phyloP scores from a whole-genome alignment of 2,329 filamentous ascomycete genomes.

The Epichloe elymi region DNA sequence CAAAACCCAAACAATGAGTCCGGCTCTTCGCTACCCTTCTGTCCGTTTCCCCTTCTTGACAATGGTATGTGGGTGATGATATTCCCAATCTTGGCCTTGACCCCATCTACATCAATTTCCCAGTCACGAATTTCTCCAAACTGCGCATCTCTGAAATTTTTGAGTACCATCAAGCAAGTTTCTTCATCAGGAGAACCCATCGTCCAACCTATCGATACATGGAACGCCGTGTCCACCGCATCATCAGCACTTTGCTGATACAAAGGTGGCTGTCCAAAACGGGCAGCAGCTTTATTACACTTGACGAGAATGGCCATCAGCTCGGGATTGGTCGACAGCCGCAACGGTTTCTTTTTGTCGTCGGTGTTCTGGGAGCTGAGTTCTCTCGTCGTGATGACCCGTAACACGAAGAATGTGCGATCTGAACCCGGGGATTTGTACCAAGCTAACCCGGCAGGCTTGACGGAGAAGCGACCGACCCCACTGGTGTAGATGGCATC shows the following conservation, averaged over 20 bases:
- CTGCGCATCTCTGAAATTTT: slow-evolving; percentile 12
- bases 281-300: slow-evolving; percentile 50
- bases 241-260: slow-evolving; percentile 36
- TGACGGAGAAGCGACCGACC: slow-evolving; percentile 24
- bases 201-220: slow-evolving; percentile 83
- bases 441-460: slow-evolving; percentile 29
- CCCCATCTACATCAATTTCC: slow-evolving; percentile 39
- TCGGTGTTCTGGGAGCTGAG: slow-evolving; percentile 12
- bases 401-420: slow-evolving; percentile 76
- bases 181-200: slow-evolving; percentile 39
- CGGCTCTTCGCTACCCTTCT: not conserved
- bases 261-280: slow-evolving; percentile 54
- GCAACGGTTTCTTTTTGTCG: not conserved
- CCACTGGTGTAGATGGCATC: slow-evolving; percentile 22
- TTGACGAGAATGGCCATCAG: slow-evolving; percentile 49
- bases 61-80: slow-evolving; percentile 40
- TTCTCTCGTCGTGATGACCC: slow-evolving; percentile 29
- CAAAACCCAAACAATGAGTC: slow-evolving; percentile 8
- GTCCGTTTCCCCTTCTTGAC: not conserved
- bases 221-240: slow-evolving; percentile 43
- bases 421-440: slow-evolving; percentile 41
- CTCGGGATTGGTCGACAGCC: slow-evolving; percentile 28
- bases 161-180: slow-evolving; percentile 14
- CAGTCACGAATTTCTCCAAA: slow-evolving; percentile 25
- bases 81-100: slow-evolving; percentile 70